Evolutionary conservation across 2,329 filamentous ascomycete species (phyloP).

Genomic region (Fusarium sp.): DNA sequence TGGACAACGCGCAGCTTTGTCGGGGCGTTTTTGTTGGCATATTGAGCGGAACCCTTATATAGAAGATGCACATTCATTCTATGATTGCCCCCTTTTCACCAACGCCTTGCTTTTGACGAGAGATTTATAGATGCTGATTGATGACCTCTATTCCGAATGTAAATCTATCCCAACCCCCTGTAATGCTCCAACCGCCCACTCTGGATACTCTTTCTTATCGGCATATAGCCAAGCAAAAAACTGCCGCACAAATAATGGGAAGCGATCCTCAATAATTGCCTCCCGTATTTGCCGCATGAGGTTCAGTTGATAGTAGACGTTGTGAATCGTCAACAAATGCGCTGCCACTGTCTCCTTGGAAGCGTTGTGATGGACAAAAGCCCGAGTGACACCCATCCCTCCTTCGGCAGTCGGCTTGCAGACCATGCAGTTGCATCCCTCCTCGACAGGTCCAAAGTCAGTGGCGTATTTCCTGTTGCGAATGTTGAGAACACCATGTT

Average conservation of each 20-base stretch:
- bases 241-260: slow-evolving; percentile 76
- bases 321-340: slow-evolving; percentile 86
- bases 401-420: slow-evolving; percentile 74
- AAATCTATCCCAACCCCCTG: slow-evolving; percentile 79
- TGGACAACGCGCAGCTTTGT: slow-evolving; percentile 14
- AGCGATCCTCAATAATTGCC: slow-evolving; percentile 82
- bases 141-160: slow-evolving; percentile 33
- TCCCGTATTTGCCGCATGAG: slow-evolving; percentile 80
- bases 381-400: slow-evolving; percentile 82
- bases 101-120: slow-evolving; percentile 14
- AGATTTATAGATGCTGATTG: not conserved
- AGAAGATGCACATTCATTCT: slow-evolving; percentile 33
- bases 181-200: slow-evolving; percentile 86
- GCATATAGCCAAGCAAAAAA: slow-evolving; percentile 82
- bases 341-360: slow-evolving; percentile 96
- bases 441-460: slow-evolving; percentile 86
- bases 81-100: slow-evolving; percentile 8
- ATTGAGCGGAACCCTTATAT: slow-evolving; percentile 32
- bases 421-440: slow-evolving; percentile 81
- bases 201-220: slow-evolving; percentile 72
- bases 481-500: slow-evolving; percentile 82
- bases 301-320: slow-evolving; percentile 89
- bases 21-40: slow-evolving; percentile 23
- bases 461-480: slow-evolving; percentile 77
- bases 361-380: slow-evolving; percentile 90